Conservation (phyloP, 371 early-diverging fungal genomes). For the Mortierella sp. region DNA sequence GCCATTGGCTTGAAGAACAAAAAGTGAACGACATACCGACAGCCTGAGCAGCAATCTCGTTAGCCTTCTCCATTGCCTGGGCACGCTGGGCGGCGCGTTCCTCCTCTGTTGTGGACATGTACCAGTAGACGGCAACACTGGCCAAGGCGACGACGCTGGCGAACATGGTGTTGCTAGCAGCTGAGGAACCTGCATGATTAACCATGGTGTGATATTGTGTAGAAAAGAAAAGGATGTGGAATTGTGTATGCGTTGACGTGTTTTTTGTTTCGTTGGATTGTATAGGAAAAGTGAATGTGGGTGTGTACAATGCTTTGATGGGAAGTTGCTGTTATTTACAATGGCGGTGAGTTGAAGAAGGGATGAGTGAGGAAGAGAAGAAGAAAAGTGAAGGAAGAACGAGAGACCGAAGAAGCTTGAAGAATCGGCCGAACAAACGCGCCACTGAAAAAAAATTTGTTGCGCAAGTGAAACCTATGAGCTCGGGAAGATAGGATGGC, state of each 20-base stretch:
- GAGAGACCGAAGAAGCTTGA: background rate
- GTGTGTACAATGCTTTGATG: background rate
- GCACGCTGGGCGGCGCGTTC: conserved; percentile 39
- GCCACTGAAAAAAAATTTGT: background rate
- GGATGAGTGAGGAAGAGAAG: background rate
- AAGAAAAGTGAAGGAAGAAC: background rate
- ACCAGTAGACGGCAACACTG: conserved; percentile 43
- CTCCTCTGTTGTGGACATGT: conserved; percentile 55
- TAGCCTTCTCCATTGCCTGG: conserved; percentile 32
- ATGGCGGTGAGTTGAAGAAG: background rate
- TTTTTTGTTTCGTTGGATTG: background rate
- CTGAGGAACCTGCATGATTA: conserved; percentile 4
- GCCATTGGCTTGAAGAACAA: background rate
- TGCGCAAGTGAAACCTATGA: background rate
- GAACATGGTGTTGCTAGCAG: conserved; percentile 22
- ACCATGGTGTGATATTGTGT: background rate
- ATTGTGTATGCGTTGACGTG: background rate
- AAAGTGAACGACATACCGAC: conserved; percentile 18
- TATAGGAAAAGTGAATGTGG: background rate
- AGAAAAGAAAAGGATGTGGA: background rate
- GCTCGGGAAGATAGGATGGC: background rate
- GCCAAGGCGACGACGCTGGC: conserved; percentile 31
- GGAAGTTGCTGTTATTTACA: background rate
- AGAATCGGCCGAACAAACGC: background rate
- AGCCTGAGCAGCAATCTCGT: conserved; percentile 27